Conservation (phyloP, 2,329 filamentous ascomycete species). For the Hymenoscyphus fructigenus region DNA sequence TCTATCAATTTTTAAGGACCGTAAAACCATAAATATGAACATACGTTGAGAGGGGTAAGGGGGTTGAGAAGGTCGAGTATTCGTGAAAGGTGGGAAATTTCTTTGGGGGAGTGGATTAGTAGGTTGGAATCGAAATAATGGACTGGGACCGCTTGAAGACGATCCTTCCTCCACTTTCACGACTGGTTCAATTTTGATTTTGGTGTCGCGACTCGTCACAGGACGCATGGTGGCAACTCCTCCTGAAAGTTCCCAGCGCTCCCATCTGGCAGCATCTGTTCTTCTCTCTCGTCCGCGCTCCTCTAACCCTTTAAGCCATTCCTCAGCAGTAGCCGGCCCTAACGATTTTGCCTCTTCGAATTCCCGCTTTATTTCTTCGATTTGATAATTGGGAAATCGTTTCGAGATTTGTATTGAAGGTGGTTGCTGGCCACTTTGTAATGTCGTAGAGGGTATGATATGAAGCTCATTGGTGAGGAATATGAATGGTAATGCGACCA, state of each 20-base stretch:
- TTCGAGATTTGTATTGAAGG: constrained; percentile 58
- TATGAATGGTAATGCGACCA: constrained; percentile 68
- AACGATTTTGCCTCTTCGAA: constrained; percentile 63
- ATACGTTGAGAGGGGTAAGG: constrained; percentile 12
- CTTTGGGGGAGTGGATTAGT: constrained; percentile 12
- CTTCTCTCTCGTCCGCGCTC: constrained; percentile 59
- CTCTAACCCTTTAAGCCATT: constrained; percentile 77
- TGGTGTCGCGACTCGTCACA: constrained; percentile 13
- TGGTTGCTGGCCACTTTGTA: constrained; percentile 53
- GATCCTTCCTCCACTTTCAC: constrained; percentile 9
- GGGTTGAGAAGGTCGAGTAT: constrained; percentile 13
- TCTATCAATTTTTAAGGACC: neutral
- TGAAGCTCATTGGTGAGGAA: constrained; percentile 62
- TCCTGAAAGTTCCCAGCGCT: constrained; percentile 62
- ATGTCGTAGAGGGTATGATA: constrained; percentile 54
- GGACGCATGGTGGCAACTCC: constrained; percentile 29
- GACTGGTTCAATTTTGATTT: constrained; percentile 5
- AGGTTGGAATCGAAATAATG: constrained; percentile 13
- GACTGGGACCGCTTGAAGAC: constrained; percentile 16
- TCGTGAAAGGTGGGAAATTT: constrained; percentile 15
- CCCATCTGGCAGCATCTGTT: constrained; percentile 68
- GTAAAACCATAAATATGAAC: neutral
- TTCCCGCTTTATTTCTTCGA: constrained; percentile 61
- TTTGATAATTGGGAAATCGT: constrained; percentile 61
- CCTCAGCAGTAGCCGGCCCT: constrained; percentile 67